Evolutionary conservation across 1,284 basidiomycete genomes (phyloP).

Genomic region (Microbotryum saponariae): DNA sequence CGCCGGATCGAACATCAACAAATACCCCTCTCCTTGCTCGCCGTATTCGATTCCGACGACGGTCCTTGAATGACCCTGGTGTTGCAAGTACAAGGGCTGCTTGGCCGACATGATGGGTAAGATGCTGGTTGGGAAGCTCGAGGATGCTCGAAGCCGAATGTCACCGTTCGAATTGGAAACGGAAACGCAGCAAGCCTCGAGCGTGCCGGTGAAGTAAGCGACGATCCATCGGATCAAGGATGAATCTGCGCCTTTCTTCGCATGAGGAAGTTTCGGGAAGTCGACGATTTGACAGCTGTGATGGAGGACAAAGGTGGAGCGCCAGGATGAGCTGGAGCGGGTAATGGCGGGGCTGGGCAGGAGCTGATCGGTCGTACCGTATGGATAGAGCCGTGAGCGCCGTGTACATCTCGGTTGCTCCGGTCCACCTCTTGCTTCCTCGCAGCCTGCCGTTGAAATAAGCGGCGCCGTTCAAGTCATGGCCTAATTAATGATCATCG

Average conservation of each 20-base stretch:
- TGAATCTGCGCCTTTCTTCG: not conserved
- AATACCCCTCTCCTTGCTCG: constrained; percentile 11
- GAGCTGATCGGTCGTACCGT: constrained; percentile 12
- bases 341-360: not conserved
- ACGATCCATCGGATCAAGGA: constrained; percentile 22
- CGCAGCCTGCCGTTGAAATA: constrained; percentile 32
- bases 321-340: not conserved
- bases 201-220: constrained; percentile 25
- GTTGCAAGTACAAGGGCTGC: constrained; percentile 37
- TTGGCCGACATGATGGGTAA: constrained; percentile 6
- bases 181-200: not conserved
- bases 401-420: constrained; percentile 36
- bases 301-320: too few relatives aligned
- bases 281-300: constrained; percentile 32
- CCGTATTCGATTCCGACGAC: constrained; percentile 34
- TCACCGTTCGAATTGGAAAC: not conserved
- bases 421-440: constrained; percentile 35
- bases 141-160: too few relatives aligned
- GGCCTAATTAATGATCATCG: constrained; percentile 16
- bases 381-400: constrained; percentile 34
- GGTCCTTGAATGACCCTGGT: constrained; percentile 36
- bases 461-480: constrained; percentile 30
- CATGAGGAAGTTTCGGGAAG: constrained; percentile 28
- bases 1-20: constrained; percentile 37
- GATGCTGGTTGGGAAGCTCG: too few relatives aligned